phyloP scores from a whole-genome alignment of 169 alveolate genomes.

The Blepharisma undulans region DNA sequence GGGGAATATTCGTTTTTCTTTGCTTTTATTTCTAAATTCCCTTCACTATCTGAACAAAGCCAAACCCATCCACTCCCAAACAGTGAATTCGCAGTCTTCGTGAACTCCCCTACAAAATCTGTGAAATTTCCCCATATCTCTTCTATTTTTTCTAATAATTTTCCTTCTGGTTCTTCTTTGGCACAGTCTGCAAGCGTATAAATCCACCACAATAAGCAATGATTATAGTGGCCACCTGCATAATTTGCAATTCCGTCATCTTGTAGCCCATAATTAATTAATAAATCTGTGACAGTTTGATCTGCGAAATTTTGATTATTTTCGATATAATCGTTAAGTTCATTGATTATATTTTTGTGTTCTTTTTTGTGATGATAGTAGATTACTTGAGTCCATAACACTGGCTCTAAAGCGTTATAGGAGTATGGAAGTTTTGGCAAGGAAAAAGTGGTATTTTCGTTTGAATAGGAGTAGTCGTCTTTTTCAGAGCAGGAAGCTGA shows the following conservation, averaged over 20 bases:
- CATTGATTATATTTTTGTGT: slow-evolving; percentile 62
- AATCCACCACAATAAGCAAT: slow-evolving; percentile 65
- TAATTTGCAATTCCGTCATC: slow-evolving; percentile 45
- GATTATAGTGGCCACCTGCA: slow-evolving; percentile 71
- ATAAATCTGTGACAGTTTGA: slow-evolving; percentile 21
- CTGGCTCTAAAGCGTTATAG: slow-evolving; percentile 65
- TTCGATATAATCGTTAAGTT: slow-evolving; percentile 44
- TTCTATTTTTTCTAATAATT: slow-evolving; percentile 31
- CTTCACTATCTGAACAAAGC: slow-evolving; percentile 91
- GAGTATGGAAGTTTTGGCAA: slow-evolving; percentile 65
- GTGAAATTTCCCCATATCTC: slow-evolving; percentile 71
- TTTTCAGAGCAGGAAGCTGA: background rate
- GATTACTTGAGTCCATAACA: slow-evolving; percentile 46
- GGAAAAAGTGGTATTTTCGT: slow-evolving; percentile 28
- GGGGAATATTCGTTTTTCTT: slow-evolving; percentile 93
- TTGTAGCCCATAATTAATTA: slow-evolving; percentile 30
- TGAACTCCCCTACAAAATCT: slow-evolving; percentile 83
- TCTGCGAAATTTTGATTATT: slow-evolving; percentile 58
- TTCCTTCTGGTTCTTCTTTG: slow-evolving; percentile 34
- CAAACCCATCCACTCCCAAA: slow-evolving; percentile 99
- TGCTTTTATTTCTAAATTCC: slow-evolving; percentile 89
- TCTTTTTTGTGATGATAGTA: slow-evolving; percentile 67
- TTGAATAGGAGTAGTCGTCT: background rate
- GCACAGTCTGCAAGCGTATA: slow-evolving; percentile 55
- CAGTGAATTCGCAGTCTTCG: slow-evolving; percentile 86